Evolutionary conservation across 2,329 filamentous ascomycete species (phyloP), one percentile per base, ranked within the genome.

Genomic region (Fusarium sp.): DNA sequence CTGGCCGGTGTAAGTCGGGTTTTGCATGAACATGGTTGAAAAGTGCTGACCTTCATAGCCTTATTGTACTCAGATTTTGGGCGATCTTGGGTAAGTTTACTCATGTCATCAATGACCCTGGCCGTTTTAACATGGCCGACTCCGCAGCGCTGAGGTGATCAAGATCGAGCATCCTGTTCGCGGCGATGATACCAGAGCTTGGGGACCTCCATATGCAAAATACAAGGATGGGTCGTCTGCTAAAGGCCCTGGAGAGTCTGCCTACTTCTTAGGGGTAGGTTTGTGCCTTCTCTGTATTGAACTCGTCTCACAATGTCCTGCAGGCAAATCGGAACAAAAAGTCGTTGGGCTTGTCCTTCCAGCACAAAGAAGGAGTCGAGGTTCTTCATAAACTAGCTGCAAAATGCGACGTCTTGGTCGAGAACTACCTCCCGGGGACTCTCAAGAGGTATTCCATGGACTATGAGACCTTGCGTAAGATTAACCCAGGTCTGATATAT

Each of bases 241-340:
- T 77, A 76, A 90, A 82, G 93, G 94, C 0, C 92, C 94, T 2
- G 96, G 96, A 30, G 96, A 99, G 82, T 96, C 94, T 71, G 96
- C 96, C 15, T 99, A 99, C 81, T 99, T 97, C 79, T 86, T 99
- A 35, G 91, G 92, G 58, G 96, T 98, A 87, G n/a, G 81, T 79
- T 24, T 44, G 4, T 35, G 50, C 30, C 24, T 14, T 20, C 22
- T 44, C 22, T n/a, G 42, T 9, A 42, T 22, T n/a, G 44, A 35
- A 65, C 26, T n/a, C 6, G 48, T 56, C 77, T 80, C 45, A 76
- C 58, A 42, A 51, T 47, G 22, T 57, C 30, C 30, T 45, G 24
- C 51, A 97, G 94, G 94, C 94, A 22, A 98, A 98, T 80, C 93
- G 96, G 58, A 99, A 99, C 85, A 99, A 99, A 82, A 98, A 96